Conservation (phyloP, 305 asterid genomes). For the Solanum hybrid region DNA sequence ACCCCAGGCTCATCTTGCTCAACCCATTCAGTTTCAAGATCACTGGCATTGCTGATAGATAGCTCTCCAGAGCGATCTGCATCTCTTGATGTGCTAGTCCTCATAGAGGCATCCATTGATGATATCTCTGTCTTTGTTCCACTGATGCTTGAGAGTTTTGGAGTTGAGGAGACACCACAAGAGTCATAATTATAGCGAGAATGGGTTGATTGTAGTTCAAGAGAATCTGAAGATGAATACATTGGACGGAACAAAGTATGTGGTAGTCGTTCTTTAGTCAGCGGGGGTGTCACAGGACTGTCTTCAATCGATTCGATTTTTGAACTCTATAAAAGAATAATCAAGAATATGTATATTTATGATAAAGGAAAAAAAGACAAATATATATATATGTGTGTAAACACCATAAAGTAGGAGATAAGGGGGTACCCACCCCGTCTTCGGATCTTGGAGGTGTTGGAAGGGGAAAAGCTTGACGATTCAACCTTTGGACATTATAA, state of each 20-base stretch:
- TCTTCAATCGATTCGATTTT: slow-evolving; percentile 52
- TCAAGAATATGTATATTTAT: background rate
- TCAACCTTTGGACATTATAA: slow-evolving; percentile 76
- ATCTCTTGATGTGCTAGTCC: slow-evolving; percentile 69
- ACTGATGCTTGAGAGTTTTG: slow-evolving; percentile 76
- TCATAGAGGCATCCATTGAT: slow-evolving; percentile 56
- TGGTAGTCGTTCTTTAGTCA: slow-evolving; percentile 59
- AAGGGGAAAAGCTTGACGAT: slow-evolving; percentile 78
- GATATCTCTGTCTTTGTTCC: slow-evolving; percentile 64
- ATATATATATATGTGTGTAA: background rate
- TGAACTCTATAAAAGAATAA: slow-evolving; percentile 24
- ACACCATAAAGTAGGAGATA: background rate
- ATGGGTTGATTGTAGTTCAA: slow-evolving; percentile 42
- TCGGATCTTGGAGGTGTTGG: slow-evolving; percentile 75
- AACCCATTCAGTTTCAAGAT: slow-evolving; percentile 76
- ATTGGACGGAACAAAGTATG: slow-evolving; percentile 47
- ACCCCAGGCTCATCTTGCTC: slow-evolving; percentile 90
- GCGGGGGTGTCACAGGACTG: slow-evolving; percentile 79
- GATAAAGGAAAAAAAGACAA: background rate
- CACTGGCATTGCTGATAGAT: slow-evolving; percentile 77
- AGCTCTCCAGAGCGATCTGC: slow-evolving; percentile 68
- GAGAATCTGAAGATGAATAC: slow-evolving; percentile 69
- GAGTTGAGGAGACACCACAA: slow-evolving; percentile 57
- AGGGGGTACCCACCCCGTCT: slow-evolving; percentile 34
- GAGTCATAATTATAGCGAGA: slow-evolving; percentile 57